Conservation (phyloP, 1,284 basidiomycete species). For the Rugosomyces carneus region DNA sequence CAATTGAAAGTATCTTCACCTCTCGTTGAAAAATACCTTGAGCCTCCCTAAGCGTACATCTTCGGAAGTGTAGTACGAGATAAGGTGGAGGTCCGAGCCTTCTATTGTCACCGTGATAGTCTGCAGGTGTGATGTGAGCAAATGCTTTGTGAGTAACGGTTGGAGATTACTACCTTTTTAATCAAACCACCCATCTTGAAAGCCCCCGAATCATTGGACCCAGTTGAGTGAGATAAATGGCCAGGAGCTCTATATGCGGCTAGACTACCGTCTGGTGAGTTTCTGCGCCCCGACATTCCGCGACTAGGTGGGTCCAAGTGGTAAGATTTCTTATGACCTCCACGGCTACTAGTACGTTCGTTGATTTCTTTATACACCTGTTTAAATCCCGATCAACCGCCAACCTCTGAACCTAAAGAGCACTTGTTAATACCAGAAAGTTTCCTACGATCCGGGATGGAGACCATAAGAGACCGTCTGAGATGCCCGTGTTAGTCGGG, state of each 20-base stretch:
- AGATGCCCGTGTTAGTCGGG: conserved; percentile 14
- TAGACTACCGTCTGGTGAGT: conserved; percentile 34
- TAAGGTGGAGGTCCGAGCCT: conserved; percentile 71
- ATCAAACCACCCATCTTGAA: conserved; percentile 66
- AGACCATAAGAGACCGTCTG: conserved; percentile 73
- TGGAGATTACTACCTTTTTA: conserved; percentile 48
- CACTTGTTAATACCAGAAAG: conserved; percentile 53
- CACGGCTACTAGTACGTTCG: conserved; percentile 50
- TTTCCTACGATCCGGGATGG: conserved; percentile 79
- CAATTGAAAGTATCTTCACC: neutral
- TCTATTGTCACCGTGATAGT: conserved; percentile 77
- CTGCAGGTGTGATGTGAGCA: conserved; percentile 28
- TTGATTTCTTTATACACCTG: conserved; percentile 73
- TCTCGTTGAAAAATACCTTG: conserved; percentile 28
- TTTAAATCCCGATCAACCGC: conserved; percentile 1
- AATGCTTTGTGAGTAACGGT: neutral
- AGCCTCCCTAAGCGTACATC: conserved; percentile 64
- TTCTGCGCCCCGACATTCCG: conserved; percentile 25
- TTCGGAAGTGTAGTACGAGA: conserved; percentile 76
- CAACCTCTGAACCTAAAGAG: neutral
- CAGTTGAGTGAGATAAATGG: conserved; percentile 23
- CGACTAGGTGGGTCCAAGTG: conserved; percentile 32
- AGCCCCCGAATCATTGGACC: conserved; percentile 46
- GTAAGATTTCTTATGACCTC: conserved; percentile 39
- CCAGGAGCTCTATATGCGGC: conserved; percentile 28